phyloP scores from a whole-genome alignment of 129 eudicot species.

The Daucus carota region DNA sequence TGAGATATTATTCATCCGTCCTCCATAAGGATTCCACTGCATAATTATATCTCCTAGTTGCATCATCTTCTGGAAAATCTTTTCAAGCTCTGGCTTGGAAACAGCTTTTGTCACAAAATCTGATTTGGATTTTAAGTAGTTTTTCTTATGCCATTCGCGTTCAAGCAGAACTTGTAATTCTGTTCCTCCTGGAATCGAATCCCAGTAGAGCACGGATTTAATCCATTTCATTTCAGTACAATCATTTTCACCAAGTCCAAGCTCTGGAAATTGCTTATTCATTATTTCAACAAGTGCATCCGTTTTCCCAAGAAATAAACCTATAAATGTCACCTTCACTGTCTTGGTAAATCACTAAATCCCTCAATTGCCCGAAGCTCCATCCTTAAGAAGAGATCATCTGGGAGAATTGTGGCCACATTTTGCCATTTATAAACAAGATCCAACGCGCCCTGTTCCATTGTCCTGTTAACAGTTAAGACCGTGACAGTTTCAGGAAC shows the following conservation, averaged over 20 bases:
- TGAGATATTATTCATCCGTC: slow-evolving; percentile 33
- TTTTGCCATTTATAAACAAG: slow-evolving; percentile 32
- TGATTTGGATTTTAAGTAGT: slow-evolving; percentile 32
- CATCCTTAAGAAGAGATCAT: slow-evolving; percentile 39
- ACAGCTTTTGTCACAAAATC: slow-evolving; percentile 34
- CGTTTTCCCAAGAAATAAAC: slow-evolving; percentile 33
- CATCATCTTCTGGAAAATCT: slow-evolving; percentile 17
- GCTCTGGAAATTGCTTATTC: slow-evolving; percentile 33
- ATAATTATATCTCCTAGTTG: slow-evolving; percentile 21
- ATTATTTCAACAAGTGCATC: slow-evolving; percentile 22
- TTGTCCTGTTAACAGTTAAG: slow-evolving; percentile 18
- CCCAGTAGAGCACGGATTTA: background rate
- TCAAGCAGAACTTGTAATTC: slow-evolving; percentile 24
- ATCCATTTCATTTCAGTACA: slow-evolving; percentile 21
- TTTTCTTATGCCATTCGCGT: slow-evolving; percentile 14
- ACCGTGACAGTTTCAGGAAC: slow-evolving; percentile 36
- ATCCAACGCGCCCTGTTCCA: slow-evolving; percentile 16
- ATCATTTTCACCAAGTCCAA: slow-evolving; percentile 36
- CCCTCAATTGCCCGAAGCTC: slow-evolving; percentile 11
- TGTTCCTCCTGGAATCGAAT: slow-evolving; percentile 9
- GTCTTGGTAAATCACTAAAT: slow-evolving; percentile 6
- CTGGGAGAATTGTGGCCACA: slow-evolving; percentile 24
- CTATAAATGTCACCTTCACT: slow-evolving; percentile 27
- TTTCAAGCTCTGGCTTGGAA: slow-evolving; percentile 23
- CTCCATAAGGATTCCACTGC: slow-evolving; percentile 43